A percentile compares a stretch with the other conserved stretches of the same genome.
Conservation (phyloP, 2,329 filamentous ascomycete genomes). For the Aureobasidium leucospermi region DNA sequence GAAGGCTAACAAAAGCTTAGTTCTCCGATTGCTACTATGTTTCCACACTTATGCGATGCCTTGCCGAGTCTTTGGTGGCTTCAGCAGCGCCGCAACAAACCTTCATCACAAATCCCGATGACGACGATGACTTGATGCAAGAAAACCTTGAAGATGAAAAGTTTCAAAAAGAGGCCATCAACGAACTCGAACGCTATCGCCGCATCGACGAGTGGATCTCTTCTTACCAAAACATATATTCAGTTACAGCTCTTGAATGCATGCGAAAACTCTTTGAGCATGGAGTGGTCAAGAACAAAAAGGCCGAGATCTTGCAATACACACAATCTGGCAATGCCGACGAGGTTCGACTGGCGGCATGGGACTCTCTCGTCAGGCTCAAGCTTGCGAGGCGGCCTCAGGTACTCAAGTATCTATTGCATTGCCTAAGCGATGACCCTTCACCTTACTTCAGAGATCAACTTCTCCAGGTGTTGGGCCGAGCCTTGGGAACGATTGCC, state of each 20-base stretch:
- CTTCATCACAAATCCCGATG: slow-evolving; percentile 35
- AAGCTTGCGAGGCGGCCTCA: slow-evolving; percentile 45
- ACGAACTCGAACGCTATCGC: slow-evolving; percentile 56
- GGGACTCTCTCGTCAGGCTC: slow-evolving; percentile 50
- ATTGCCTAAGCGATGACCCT: slow-evolving; percentile 48
- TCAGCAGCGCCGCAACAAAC: slow-evolving; percentile 20
- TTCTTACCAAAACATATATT: slow-evolving; percentile 58
- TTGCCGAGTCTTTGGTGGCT: slow-evolving; percentile 48
- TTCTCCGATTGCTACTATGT: slow-evolving; percentile 90
- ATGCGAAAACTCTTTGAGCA: slow-evolving; percentile 48
- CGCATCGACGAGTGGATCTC: slow-evolving; percentile 61
- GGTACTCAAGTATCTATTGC: slow-evolving; percentile 50
- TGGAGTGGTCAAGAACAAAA: slow-evolving; percentile 45
- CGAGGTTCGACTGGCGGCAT: slow-evolving; percentile 52
- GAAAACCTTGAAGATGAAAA: slow-evolving; percentile 39
- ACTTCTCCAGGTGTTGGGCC: slow-evolving; percentile 46
- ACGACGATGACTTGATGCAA: slow-evolving; percentile 34
- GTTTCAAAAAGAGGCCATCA: slow-evolving; percentile 50
- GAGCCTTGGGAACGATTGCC: slow-evolving; percentile 51
- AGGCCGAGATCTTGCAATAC: slow-evolving; percentile 54
- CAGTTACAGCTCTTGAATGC: slow-evolving; percentile 54
- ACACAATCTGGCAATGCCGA: slow-evolving; percentile 53
- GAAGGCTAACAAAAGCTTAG: slow-evolving; percentile 24
- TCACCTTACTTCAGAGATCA: slow-evolving; percentile 52
- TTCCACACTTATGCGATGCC: slow-evolving; percentile 63